Evolutionary conservation across 1,284 basidiomycete species (phyloP), one percentile per base, ranked within the genome.

Genomic region (Leccinum solheimii): DNA sequence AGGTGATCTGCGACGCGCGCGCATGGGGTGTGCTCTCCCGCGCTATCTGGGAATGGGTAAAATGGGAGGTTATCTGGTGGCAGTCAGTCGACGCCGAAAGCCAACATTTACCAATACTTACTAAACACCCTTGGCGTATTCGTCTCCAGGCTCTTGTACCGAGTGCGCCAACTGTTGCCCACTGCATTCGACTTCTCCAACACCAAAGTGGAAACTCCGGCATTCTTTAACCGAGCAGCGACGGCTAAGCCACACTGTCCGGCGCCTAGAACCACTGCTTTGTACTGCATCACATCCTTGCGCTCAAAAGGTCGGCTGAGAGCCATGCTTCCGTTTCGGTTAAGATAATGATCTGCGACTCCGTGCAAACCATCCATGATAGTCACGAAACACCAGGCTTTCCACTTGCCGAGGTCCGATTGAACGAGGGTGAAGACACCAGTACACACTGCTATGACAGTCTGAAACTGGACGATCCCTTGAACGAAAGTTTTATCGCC

Each of bases 161-260:
- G 60, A 38, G n/a, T 48, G n/a, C 67, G 50, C 67, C 67, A 68
- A 16, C 27, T 60, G 48, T 67, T 53, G 2, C 67, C 66, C 14
- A 67, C 56, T n/a, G 55, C 23, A 5, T 27, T 10, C 2, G 43
- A 49, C 23, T 55, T 66, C 48, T 68, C 67, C 38, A 68, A 50
- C 11, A 68, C 38, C 2, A 68, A 45, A 7, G 67, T 63, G 11
- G 40, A 26, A 3, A 68, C 55, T 14, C 62, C 60, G 9, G 64
- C 50, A 21, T 67, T 62, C 48, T 67, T 59, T 7, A 68, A 55
- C 16, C 63, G 58, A 32, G 65, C 67, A 14, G 67, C 67, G 1
- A 61, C 62, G 26, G 61, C 49, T n/a, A 68, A 43, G 48, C 68
- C 68, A 19, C 62, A 63, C 49, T 69, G 68, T 8, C 68, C 68